Evolutionary conservation across 257 asterid species (phyloP).

Genomic region (Solanum bukasovii): DNA sequence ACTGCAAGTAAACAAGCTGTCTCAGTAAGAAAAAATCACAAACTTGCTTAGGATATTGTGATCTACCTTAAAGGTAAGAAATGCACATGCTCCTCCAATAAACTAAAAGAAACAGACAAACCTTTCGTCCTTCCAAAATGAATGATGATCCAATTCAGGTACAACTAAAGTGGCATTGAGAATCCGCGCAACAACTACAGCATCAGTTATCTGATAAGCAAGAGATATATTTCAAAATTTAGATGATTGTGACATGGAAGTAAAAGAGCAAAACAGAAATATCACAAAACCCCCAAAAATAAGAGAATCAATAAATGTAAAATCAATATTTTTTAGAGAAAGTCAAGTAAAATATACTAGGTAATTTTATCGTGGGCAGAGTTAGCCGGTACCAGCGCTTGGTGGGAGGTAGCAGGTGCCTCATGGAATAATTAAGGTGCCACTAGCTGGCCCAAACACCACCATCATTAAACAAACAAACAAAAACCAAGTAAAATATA

Average conservation of each 20-base stretch:
- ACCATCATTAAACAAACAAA: neutral
- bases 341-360: slow-evolving; percentile 19
- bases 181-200: slow-evolving; percentile 94
- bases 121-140: slow-evolving; percentile 98
- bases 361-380: neutral
- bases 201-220: slow-evolving; percentile 81
- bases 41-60: neutral
- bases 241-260: slow-evolving; percentile 6
- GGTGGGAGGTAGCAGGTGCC: neutral
- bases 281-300: neutral
- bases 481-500: slow-evolving; percentile 11
- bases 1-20: slow-evolving; percentile 41
- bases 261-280: neutral
- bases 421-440: neutral
- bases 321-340: neutral
- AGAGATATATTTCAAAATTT: slow-evolving; percentile 7
- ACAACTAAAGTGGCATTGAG: slow-evolving; percentile 92
- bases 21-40: neutral
- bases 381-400: neutral
- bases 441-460: neutral
- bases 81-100: neutral
- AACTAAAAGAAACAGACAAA: slow-evolving; percentile 22
- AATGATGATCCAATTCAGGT: slow-evolving; percentile 94
- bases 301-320: neutral
- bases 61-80: neutral